phyloP scores from a whole-genome alignment of 495 filamentous ascomycete species.

The Ramalina peruviana region DNA sequence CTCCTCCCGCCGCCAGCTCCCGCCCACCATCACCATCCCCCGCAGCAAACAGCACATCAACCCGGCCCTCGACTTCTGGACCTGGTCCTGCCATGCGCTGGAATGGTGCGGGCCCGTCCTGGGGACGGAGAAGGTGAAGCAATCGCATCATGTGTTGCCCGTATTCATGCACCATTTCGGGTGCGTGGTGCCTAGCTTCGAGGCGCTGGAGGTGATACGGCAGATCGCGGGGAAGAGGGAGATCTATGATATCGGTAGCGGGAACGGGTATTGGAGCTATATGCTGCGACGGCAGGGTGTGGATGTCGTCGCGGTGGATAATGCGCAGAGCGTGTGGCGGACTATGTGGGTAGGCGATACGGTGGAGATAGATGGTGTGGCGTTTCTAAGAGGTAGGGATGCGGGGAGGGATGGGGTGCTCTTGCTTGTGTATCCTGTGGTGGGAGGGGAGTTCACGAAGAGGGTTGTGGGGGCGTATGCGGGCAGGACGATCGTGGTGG shows the following conservation, averaged over 20 bases:
- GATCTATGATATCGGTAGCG: constrained; percentile 41
- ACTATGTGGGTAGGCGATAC: constrained; percentile 47
- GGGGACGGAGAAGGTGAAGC: constrained; percentile 21
- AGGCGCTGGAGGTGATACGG: constrained; percentile 36
- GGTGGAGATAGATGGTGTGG: constrained; percentile 29
- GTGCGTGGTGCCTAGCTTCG: constrained; percentile 43
- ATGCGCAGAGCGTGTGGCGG: constrained; percentile 38
- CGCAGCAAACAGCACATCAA: constrained; percentile 32
- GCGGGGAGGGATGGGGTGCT: constrained; percentile 33
- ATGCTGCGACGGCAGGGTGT: constrained; percentile 36
- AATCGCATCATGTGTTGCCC: constrained; percentile 41
- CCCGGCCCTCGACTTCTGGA: constrained; percentile 44
- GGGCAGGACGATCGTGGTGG: constrained; percentile 44
- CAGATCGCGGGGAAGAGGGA: constrained; percentile 24
- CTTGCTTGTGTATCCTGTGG: constrained; percentile 48
- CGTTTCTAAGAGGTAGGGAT: constrained; percentile 25
- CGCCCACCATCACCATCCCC: constrained; percentile 21
- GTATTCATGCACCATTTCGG: constrained; percentile 57
- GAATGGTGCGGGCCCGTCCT: constrained; percentile 39
- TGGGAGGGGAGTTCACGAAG: constrained; percentile 39
- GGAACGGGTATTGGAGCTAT: constrained; percentile 50
- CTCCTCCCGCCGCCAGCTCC: constrained; percentile 22
- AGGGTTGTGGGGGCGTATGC: constrained; percentile 35
- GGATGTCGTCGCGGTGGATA: constrained; percentile 34
- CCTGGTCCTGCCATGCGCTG: constrained; percentile 31